These are phyloP conservation scores for Rhododendron simsii DNA, from an alignment of 148 eudicot species.

Conservation along the genomic window DNA sequence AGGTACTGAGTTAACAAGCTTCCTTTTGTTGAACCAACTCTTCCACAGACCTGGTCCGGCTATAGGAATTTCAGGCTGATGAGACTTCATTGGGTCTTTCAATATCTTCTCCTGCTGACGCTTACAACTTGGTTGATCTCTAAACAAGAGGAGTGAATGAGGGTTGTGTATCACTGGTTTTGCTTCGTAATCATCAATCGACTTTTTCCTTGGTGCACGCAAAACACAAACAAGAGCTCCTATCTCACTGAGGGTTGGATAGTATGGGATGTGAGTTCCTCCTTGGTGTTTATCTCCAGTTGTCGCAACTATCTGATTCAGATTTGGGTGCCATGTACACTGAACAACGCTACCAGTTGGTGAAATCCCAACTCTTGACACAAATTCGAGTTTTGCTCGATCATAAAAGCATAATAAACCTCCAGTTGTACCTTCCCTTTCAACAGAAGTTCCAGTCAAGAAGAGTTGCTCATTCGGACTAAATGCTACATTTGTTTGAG, in stretches of 20 bases:
- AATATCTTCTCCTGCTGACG: slow-evolving; percentile 85
- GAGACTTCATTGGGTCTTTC: slow-evolving; percentile 89
- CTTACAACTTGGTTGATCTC: slow-evolving; percentile 94
- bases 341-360: slow-evolving; percentile 84
- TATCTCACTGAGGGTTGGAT: slow-evolving; percentile 84
- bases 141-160: slow-evolving; percentile 87
- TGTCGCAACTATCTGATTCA: slow-evolving; percentile 91
- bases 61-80: slow-evolving; percentile 89
- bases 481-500: slow-evolving; percentile 79
- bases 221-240: slow-evolving; percentile 98
- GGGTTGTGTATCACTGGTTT: slow-evolving; percentile 92
- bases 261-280: slow-evolving; percentile 85
- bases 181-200: slow-evolving; percentile 74
- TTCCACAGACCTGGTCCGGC: slow-evolving; percentile 97
- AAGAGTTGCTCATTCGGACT: slow-evolving; percentile 87
- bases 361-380: slow-evolving; percentile 87
- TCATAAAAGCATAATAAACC: slow-evolving; percentile 84
- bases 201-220: slow-evolving; percentile 92
- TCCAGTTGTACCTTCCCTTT: slow-evolving; percentile 73
- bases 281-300: slow-evolving; percentile 86
- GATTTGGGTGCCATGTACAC: slow-evolving; percentile 95
- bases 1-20: slow-evolving; percentile 95
- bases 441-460: slow-evolving; percentile 91
- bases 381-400: slow-evolving; percentile 71
- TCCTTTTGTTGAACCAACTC: slow-evolving; percentile 83